Base-by-base conservation (phyloP, 371 early-diverging fungal genomes). In the Quaeritorhiza haematococci region DNA sequence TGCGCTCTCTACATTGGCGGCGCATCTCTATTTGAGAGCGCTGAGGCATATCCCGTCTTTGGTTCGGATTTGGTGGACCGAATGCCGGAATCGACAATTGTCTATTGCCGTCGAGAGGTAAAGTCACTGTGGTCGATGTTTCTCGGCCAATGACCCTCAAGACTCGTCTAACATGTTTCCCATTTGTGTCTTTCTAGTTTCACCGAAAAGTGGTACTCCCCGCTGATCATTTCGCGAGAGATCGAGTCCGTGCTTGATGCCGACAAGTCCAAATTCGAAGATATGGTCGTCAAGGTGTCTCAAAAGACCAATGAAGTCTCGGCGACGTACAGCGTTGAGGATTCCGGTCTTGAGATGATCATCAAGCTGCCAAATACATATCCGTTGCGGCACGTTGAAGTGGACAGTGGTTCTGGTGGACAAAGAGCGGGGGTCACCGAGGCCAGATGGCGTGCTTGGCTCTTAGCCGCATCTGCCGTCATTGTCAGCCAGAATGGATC, bases 361-460 rank as follows among this genome's bases (percentile, higher is more conserved):
- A 79, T 96, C 51, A 80, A 80, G n/a, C 58, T 94, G 44, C 94
- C 96, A 0, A 56, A 71, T 33, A 78, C 79, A 28, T 95, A 86
- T 67, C 97, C 97, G 0, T 68, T 96, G 50, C 69, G 82, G 0
- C 89, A 85, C 49, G 87, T 92, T 8, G 84, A 85, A 28, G 85
- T 94, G 10, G 90, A 89, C 32, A 85, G 89, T 3, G 80, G 84
- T 30, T 48, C 56, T 10, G 79, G 79, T 2, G 75, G 74, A 6
- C 55, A 66, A 23, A 81, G 84, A n/a, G 88, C 88, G 7, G 95
- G 91, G 0, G 88, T 96, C 13, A 75, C 72, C 46, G 96, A 96
- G 50, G 74, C 82, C 13, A 76, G 85, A 48, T 95, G 96, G 97
- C 75, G 94, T 49, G 83, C 85, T 23, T 95, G 96, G 96, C 72